These are phyloP conservation scores for Mortierella sp. DNA, from an alignment of 371 early-diverging fungal species.

Conservation along the genomic window DNA sequence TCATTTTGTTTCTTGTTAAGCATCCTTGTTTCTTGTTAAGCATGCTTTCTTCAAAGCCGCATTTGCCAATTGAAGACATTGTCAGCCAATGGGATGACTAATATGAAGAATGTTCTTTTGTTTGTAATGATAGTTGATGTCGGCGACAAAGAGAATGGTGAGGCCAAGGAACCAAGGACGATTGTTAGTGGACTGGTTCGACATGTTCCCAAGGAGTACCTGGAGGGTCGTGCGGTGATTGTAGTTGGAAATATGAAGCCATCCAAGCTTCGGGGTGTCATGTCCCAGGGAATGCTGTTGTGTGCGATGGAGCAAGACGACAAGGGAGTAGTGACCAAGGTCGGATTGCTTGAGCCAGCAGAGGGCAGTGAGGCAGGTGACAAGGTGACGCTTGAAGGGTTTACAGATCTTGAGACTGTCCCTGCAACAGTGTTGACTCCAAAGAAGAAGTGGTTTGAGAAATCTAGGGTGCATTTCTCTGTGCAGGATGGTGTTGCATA, in stretches of 20 bases:
- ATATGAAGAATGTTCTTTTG: background rate
- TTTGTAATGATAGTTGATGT: conserved; percentile 64
- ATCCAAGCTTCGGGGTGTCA: conserved; percentile 70
- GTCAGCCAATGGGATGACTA: background rate
- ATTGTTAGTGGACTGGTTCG: conserved; percentile 86
- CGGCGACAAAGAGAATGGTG: conserved; percentile 67
- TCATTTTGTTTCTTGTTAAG: background rate
- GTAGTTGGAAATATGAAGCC: conserved; percentile 75
- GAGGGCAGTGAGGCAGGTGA: conserved; percentile 63
- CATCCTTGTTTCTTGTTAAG: background rate
- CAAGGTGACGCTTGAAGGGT: conserved; percentile 59
- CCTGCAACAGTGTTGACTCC: conserved; percentile 64
- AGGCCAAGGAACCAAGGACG: conserved; percentile 63
- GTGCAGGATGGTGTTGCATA: conserved; percentile 63
- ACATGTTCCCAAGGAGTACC: conserved; percentile 65
- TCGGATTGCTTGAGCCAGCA: conserved; percentile 65
- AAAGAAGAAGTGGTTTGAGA: conserved; percentile 70
- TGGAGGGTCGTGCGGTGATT: conserved; percentile 62
- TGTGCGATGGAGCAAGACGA: conserved; percentile 63
- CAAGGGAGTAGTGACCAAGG: conserved; percentile 51
- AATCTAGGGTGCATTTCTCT: conserved; percentile 61
- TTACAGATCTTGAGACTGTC: conserved; percentile 44
- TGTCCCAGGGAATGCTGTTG: conserved; percentile 74
- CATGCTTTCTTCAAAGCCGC: background rate
- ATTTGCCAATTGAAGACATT: background rate